phyloP scores from a whole-genome alignment of 1,139 yeast genomes.

The Saccharomyces hybrid region DNA sequence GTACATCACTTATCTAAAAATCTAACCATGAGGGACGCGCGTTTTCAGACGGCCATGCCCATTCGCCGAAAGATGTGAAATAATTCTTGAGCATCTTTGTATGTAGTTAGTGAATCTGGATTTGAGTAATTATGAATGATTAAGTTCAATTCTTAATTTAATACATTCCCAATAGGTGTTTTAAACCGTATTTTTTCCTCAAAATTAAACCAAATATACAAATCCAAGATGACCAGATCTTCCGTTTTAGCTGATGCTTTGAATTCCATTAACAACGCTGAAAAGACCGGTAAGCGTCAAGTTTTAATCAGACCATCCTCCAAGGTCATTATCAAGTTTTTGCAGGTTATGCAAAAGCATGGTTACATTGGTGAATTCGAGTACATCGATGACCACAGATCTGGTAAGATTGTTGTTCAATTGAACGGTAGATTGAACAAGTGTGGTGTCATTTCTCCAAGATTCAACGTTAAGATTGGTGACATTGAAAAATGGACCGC shows the following conservation, averaged over 20 bases:
- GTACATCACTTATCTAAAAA: too few species aligned
- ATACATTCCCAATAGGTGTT: too few species aligned
- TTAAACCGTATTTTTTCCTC: too few species aligned
- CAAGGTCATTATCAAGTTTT: constrained; percentile 94
- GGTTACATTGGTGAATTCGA: constrained; percentile 99
- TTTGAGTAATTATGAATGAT: too few species aligned
- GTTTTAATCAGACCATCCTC: constrained; percentile 98
- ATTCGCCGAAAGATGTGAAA: too few species aligned
- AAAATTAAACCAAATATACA: too few species aligned
- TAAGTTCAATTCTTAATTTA: too few species aligned
- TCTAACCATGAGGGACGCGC: too few species aligned
- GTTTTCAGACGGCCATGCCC: too few species aligned
- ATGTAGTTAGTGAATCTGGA: too few species aligned
- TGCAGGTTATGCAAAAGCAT: constrained; percentile 97
- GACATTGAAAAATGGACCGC: constrained; percentile 98
- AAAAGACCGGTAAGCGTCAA: constrained; percentile 99
- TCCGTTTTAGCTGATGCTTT: constrained; percentile 99
- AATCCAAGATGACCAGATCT: constrained; percentile 75
- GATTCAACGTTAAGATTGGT: constrained; percentile 89
- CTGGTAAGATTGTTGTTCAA: constrained; percentile 95
- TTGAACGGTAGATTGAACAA: constrained; percentile 97
- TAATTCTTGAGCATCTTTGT: too few species aligned
- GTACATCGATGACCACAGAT: constrained; percentile 98
- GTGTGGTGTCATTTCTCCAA: constrained; percentile 97
- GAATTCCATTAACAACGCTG: constrained; percentile 98